phyloP scores from a whole-genome alignment of 805 yeast genomes.

The Candida sanyiensis region DNA sequence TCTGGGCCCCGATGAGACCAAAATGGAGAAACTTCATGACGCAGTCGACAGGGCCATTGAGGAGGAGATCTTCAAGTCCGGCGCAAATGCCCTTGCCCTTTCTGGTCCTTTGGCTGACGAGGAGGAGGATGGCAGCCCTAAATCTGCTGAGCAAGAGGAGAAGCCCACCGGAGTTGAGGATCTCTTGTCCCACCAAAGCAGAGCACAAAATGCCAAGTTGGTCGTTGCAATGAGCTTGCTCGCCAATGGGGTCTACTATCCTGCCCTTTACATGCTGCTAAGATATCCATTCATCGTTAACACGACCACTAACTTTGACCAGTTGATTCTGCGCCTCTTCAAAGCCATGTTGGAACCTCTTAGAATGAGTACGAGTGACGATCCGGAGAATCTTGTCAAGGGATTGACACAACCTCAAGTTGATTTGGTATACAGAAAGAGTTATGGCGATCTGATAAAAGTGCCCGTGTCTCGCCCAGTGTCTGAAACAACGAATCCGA shows the following conservation, averaged over 20 bases:
- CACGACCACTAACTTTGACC: slow-evolving; percentile 44
- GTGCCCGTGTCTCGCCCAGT: too few relatives aligned
- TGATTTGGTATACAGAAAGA: slow-evolving; percentile 18
- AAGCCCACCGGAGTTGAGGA: slow-evolving; percentile 1
- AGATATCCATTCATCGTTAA: slow-evolving; percentile 57
- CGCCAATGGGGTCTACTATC: slow-evolving; percentile 55
- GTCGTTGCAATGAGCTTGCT: slow-evolving; percentile 49
- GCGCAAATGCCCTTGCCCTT: slow-evolving; percentile 74
- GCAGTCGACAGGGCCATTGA: slow-evolving; percentile 43
- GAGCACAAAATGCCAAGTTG: slow-evolving; percentile 39
- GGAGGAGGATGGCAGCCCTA: slow-evolving; percentile 43
- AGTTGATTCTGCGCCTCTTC: slow-evolving; percentile 44
- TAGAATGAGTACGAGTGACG: slow-evolving; percentile 25
- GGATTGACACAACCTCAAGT: slow-evolving; percentile 24
- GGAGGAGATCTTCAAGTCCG: slow-evolving; percentile 52
- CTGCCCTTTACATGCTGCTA: slow-evolving; percentile 52
- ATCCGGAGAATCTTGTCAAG: slow-evolving; percentile 10
- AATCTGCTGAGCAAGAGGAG: slow-evolving; percentile 6
- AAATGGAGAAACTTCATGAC: slow-evolving; percentile 38
- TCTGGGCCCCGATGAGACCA: slow-evolving; percentile 47
- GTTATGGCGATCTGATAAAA: not conserved
- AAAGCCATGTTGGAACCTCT: slow-evolving; percentile 46
- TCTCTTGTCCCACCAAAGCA: not conserved
- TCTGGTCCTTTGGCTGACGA: slow-evolving; percentile 80
- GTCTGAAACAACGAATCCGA: too few relatives aligned